Evolutionary conservation across 2,329 filamentous ascomycete genomes (phyloP).

Genomic region (Thielaviopsis ethacetica): DNA sequence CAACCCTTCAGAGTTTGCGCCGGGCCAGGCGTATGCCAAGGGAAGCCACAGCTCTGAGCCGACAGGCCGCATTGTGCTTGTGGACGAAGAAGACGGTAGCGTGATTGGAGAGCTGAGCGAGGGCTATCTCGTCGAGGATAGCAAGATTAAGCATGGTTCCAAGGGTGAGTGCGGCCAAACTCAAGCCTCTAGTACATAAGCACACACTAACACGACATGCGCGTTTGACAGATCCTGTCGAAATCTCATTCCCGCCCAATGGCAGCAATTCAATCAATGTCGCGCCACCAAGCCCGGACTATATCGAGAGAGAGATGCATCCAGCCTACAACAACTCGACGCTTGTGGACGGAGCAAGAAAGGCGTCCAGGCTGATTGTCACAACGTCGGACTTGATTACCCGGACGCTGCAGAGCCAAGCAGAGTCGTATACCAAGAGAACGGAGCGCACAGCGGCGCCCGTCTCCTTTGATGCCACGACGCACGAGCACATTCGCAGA

Average conservation of each 20-base stretch:
- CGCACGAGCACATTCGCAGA: conserved; percentile 71
- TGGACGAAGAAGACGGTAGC: conserved; percentile 92
- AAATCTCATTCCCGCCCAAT: conserved; percentile 56
- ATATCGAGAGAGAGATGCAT: conserved; percentile 63
- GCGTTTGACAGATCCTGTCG: conserved; percentile 51
- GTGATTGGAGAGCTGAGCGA: conserved; percentile 84
- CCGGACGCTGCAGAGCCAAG: conserved; percentile 59
- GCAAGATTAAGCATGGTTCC: conserved; percentile 62
- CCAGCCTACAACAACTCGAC: conserved; percentile 83
- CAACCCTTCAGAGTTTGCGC: conserved; percentile 65
- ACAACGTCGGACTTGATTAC: conserved; percentile 69
- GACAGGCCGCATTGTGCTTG: conserved; percentile 68
- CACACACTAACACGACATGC: not conserved
- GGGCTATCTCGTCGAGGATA: conserved; percentile 65
- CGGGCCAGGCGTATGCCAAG: conserved; percentile 61
- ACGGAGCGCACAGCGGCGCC: conserved; percentile 65
- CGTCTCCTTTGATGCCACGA: conserved; percentile 72
- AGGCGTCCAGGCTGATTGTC: conserved; percentile 80
- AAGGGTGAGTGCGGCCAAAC: conserved; percentile 48
- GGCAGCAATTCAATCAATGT: conserved; percentile 49
- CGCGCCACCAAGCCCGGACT: conserved; percentile 49
- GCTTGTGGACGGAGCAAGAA: conserved; percentile 72
- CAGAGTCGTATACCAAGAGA: conserved; percentile 64
- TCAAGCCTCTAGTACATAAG: too few species aligned
- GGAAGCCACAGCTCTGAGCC: conserved; percentile 37